Evolutionary conservation across 192 early-diverging fungal species (phyloP).

Genomic region (Glomus cerebriforme): DNA sequence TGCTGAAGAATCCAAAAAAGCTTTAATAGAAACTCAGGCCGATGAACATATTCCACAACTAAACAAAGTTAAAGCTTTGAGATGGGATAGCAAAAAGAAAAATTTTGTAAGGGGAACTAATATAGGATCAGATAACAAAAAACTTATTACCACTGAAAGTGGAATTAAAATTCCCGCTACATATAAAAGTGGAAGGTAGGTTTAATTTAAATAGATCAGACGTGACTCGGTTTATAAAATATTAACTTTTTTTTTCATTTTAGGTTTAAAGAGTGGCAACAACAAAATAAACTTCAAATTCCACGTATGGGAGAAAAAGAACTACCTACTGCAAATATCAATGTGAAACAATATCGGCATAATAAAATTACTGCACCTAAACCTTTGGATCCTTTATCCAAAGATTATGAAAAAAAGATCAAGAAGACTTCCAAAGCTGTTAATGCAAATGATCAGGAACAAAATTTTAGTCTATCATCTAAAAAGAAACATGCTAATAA

Average conservation of each 20-base stretch:
- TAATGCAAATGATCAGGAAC: not conserved
- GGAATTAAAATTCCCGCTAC: conserved; percentile 87
- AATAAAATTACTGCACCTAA: conserved; percentile 73
- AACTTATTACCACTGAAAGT: conserved; percentile 88
- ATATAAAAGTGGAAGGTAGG: conserved; percentile 79
- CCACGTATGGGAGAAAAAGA: conserved; percentile 90
- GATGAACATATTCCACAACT: conserved; percentile 76
- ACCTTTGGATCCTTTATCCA: conserved; percentile 63
- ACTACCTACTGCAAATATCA: conserved; percentile 52
- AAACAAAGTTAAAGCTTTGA: conserved; percentile 63
- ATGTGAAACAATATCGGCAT: conserved; percentile 73
- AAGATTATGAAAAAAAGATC: conserved; percentile 68
- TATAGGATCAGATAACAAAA: conserved; percentile 94
- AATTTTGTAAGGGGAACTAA: conserved; percentile 82
- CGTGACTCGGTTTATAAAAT: conserved; percentile 9
- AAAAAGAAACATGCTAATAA: not conserved
- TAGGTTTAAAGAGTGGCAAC: conserved; percentile 89
- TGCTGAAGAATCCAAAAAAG: conserved; percentile 76
- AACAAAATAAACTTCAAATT: conserved; percentile 77
- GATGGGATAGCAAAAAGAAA: conserved; percentile 95
- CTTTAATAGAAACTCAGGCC: conserved; percentile 74
- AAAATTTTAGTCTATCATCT: not conserved
- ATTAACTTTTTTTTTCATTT: not conserved
- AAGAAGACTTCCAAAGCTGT: conserved; percentile 30
- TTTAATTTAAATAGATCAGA: not conserved